These are phyloP conservation scores for Aristolochia californica DNA, from an alignment of 164 flowering plant genomes.

Conservation along the genomic window DNA sequence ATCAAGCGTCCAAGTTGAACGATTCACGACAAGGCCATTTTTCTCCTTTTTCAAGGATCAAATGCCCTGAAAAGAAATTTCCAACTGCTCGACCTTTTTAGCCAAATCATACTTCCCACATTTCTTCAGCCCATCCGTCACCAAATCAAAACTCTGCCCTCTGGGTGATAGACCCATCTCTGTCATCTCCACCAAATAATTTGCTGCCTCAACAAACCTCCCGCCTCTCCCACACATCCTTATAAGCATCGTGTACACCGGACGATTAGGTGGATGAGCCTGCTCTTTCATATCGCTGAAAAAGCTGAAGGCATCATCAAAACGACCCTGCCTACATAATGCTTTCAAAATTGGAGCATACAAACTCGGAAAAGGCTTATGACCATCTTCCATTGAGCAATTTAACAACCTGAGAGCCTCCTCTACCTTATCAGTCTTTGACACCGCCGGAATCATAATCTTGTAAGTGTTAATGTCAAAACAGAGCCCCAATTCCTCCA, in stretches of 20 bases:
- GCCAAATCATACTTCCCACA: slow-evolving; percentile 91
- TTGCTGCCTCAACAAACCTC: slow-evolving; percentile 72
- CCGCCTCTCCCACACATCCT: slow-evolving; percentile 86
- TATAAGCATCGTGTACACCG: slow-evolving; percentile 85
- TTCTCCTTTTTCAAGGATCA: slow-evolving; percentile 8
- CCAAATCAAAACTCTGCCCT: slow-evolving; percentile 77
- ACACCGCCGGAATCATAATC: slow-evolving; percentile 62
- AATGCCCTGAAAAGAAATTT: slow-evolving; percentile 47
- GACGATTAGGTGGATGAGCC: slow-evolving; percentile 86
- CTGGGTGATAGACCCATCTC: slow-evolving; percentile 53
- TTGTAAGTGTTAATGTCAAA: slow-evolving; percentile 61
- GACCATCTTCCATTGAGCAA: slow-evolving; percentile 61
- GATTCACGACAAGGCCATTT: too few relatives aligned
- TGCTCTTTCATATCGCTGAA: slow-evolving; percentile 82
- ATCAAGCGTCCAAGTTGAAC: too few relatives aligned
- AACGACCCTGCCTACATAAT: slow-evolving; percentile 59
- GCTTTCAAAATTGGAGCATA: slow-evolving; percentile 80
- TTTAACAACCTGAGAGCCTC: slow-evolving; percentile 67
- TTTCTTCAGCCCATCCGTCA: slow-evolving; percentile 87
- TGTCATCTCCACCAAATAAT: slow-evolving; percentile 88
- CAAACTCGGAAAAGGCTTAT: slow-evolving; percentile 76
- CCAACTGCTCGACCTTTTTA: slow-evolving; percentile 64
- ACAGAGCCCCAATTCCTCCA: slow-evolving; percentile 47
- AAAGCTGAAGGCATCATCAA: slow-evolving; percentile 88
- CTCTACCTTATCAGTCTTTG: slow-evolving; percentile 58